A percentile compares a stretch with the other conserved stretches of the same genome.
Evolutionary conservation across 306 rosid genomes (phyloP).

Genomic region (Nissolia schottii): DNA sequence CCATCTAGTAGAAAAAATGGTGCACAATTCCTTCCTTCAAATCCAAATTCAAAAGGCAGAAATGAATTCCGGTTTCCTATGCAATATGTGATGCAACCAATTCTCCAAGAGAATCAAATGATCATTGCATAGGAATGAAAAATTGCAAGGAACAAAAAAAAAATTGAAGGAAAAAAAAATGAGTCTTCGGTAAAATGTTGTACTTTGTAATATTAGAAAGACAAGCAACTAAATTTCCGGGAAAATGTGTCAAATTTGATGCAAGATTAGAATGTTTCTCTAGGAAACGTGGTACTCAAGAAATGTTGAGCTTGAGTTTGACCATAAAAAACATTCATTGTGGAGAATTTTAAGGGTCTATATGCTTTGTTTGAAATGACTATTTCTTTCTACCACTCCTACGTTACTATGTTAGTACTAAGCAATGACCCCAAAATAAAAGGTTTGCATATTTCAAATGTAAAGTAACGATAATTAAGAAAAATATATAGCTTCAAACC

Average conservation of each 20-base stretch:
- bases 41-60: neutral
- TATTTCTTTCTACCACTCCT: conserved; percentile 13
- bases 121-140: conserved; percentile 11
- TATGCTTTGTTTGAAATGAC: conserved; percentile 19
- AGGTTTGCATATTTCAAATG: neutral
- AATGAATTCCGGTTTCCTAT: neutral
- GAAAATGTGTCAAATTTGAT: conserved; percentile 4
- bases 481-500: no score
- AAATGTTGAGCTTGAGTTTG: neutral
- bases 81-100: neutral
- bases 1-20: conserved; percentile 5
- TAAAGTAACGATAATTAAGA: no score
- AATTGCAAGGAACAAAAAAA: conserved; percentile 9
- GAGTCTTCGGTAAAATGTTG: conserved; percentile 9
- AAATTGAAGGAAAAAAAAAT: neutral
- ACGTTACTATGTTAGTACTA: neutral
- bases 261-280: conserved; percentile 21
- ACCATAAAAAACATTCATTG: conserved; percentile 14
- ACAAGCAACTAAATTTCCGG: conserved; percentile 1
- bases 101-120: conserved; percentile 8
- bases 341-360: conserved; percentile 20
- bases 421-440: neutral
- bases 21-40: neutral
- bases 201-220: conserved; percentile 11
- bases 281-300: neutral